Evolutionary conservation across 2,329 filamentous ascomycete genomes (phyloP), one percentile per base, ranked within the genome.

Genomic region (Trichoderma guizhouense): DNA sequence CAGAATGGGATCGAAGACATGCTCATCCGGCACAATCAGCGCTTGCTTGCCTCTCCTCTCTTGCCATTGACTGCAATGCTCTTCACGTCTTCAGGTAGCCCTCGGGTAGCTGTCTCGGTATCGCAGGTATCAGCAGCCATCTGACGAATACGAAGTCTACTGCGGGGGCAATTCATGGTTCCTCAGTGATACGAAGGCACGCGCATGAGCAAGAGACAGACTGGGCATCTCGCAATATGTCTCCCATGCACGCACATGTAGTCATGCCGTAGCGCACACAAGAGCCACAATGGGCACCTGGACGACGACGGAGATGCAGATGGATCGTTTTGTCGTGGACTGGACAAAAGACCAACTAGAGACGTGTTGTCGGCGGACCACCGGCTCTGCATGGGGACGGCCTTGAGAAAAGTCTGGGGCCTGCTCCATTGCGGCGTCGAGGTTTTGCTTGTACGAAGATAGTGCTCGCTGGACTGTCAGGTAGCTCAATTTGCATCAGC

Each of bases 111-210:
- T 12, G 55, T 67, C 32, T 61, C 28, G 55, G 69, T 60, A 62
- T 62, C 55, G 63, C 63, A 63, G 65, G 71, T 63, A 69, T 55
- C 32, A 57, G 62, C 28, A 28, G 64, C 71, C 47, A 58, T 57
- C 64, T 72, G 71, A 68, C 64, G 71, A 72, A 72, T 72, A 72
- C 71, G 71, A 72, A 72, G 71, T 72, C 71, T 72, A 68, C 71
- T 72, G 71, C 71, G 71, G 71, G 71, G 71, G 28, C 71, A 55
- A 47, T 69, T 53, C 57, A 68, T 72, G 71, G 71, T 72, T 72
- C 64, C 51, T 68, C 63, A 57, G 60, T 57, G 71, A 72, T 72
- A 72, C 71, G 71, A 72, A 72, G 71, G 24, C 58, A 28, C 64
- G 43, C 55, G 71, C 64, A 69, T 69, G 32, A 63, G 18, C 15